These are phyloP conservation scores for Hypoxylon sp. DNA, from an alignment of 2,329 filamentous ascomycete genomes.

Conservation along the genomic window DNA sequence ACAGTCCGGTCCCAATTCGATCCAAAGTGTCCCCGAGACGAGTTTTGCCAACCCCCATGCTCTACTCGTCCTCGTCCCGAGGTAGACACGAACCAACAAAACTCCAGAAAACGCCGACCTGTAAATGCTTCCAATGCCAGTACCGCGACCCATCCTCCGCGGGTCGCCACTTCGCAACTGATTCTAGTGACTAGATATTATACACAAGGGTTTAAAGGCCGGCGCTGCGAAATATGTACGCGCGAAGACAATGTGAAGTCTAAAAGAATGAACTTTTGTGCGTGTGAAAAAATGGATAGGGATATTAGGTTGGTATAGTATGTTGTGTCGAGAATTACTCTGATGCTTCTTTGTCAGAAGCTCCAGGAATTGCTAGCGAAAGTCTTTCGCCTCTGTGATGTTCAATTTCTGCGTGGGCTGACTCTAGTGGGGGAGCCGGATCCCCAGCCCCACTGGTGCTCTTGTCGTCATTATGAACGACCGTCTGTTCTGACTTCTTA, in stretches of 20 bases:
- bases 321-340: constrained; percentile 32
- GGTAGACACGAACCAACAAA: constrained; percentile 52
- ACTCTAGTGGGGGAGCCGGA: constrained; percentile 46
- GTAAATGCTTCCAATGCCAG: constrained; percentile 43
- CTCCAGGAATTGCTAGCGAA: constrained; percentile 57
- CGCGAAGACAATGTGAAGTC: constrained; percentile 38
- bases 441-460: constrained; percentile 22
- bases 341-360: constrained; percentile 44
- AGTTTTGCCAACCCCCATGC: constrained; percentile 19
- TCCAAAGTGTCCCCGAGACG: constrained; percentile 37
- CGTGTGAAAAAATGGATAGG: constrained; percentile 25
- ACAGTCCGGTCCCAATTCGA: constrained; percentile 21
- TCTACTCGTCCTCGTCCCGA: constrained; percentile 22
- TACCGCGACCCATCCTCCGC: constrained; percentile 27
- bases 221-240: constrained; percentile 42
- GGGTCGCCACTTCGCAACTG: constrained; percentile 37
- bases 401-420: constrained; percentile 42
- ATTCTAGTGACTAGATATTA: constrained; percentile 47
- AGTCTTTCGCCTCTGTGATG: constrained; percentile 54
- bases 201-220: constrained; percentile 46
- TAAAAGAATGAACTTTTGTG: constrained; percentile 40
- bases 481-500: constrained; percentile 23
- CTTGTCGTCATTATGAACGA: constrained; percentile 15
- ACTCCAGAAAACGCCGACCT: constrained; percentile 39
- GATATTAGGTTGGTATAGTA: constrained; percentile 32